Conservation (phyloP, 2,329 filamentous ascomycete species). For the Colletotrichum sp. region DNA sequence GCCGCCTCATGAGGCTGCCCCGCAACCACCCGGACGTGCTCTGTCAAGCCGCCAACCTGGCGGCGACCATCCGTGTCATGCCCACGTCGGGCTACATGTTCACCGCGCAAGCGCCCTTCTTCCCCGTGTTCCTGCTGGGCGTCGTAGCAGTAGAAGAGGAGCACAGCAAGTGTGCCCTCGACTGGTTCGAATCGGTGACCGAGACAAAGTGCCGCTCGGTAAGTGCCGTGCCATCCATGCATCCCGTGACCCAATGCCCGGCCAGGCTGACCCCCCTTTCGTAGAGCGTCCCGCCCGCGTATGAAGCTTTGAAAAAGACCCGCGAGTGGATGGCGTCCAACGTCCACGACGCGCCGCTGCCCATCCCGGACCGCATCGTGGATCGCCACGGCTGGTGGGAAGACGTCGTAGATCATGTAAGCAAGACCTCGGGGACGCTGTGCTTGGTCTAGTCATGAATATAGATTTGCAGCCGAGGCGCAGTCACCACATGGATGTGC, state of each 20-base stretch:
- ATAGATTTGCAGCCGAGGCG: neutral
- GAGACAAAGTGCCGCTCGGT: constrained; percentile 43
- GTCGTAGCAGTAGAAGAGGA: constrained; percentile 34
- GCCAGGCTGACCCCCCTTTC: neutral
- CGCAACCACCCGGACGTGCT: constrained; percentile 41
- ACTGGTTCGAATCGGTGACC: constrained; percentile 43
- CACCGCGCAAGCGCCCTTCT: constrained; percentile 45
- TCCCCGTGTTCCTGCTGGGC: constrained; percentile 46
- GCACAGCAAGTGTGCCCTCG: constrained; percentile 32
- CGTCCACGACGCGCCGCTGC: constrained; percentile 11
- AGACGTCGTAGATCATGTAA: constrained; percentile 36
- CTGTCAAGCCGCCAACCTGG: constrained; percentile 34
- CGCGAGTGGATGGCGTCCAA: constrained; percentile 39
- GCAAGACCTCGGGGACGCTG: constrained; percentile 37
- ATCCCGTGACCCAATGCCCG: neutral
- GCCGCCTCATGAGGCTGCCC: constrained; percentile 41
- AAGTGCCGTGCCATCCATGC: constrained; percentile 26
- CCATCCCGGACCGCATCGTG: constrained; percentile 28
- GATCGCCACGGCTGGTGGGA: constrained; percentile 45
- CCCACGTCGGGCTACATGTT: constrained; percentile 45
- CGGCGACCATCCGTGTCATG: constrained; percentile 42
- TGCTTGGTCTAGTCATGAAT: constrained; percentile 37
- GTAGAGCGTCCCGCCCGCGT: constrained; percentile 46
- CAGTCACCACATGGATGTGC: neutral
- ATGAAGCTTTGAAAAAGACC: constrained; percentile 35